Base-by-base conservation (phyloP, 352 stramenopile species). In the Pythium brachiatum region DNA sequence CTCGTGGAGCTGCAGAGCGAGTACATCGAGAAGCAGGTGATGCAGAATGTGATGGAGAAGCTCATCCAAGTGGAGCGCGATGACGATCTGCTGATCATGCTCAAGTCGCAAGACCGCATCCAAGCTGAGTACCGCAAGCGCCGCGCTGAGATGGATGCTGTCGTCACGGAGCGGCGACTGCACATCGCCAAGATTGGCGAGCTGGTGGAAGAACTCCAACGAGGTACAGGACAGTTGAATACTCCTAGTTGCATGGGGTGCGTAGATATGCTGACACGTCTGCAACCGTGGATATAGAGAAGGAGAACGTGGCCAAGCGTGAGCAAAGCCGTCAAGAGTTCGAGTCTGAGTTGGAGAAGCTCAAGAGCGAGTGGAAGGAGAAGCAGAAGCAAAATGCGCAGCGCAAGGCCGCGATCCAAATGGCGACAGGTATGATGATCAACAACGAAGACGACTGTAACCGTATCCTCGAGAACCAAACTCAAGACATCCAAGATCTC, bases 391-490 rank as follows among this genome's bases (percentile, higher is more conserved):
- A 66, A 32, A 91, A 93, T 26, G 84, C 84, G 4, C 78, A 84
- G 34, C 78, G 84, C 38, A 93, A 89, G 47, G 80, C 81, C 0
- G 68, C 73, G 32, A 81, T 93, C 46, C 84, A 91, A 43, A 79
- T 93, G 64, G 60, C 81, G 6, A 91, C 80, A 7, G 69, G 71
- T 7, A 66, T 89, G 34, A 80, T 88, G 75, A 78, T 93, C 68
- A 91, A 87, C 53, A 81, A 89, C 63, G 84, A 93, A 53, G 78
- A 90, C n/a, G 84, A 93, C 64, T 91, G 84, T 59, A 69, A 57
- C 18, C 80, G 81, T 18, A 74, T 91, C n/a, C 64, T 93, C 18
- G 80, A 90, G 47, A 71, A 76, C 36, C 84, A 93, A 66, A 91
- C 81, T 6, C 74, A 83, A 36, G 78, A 67, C 43, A 91, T 93